A percentile compares a stretch with the other conserved stretches of the same genome.
Evolutionary conservation across 208 protist species (phyloP).

Genomic region (Leishmania arabica): DNA sequence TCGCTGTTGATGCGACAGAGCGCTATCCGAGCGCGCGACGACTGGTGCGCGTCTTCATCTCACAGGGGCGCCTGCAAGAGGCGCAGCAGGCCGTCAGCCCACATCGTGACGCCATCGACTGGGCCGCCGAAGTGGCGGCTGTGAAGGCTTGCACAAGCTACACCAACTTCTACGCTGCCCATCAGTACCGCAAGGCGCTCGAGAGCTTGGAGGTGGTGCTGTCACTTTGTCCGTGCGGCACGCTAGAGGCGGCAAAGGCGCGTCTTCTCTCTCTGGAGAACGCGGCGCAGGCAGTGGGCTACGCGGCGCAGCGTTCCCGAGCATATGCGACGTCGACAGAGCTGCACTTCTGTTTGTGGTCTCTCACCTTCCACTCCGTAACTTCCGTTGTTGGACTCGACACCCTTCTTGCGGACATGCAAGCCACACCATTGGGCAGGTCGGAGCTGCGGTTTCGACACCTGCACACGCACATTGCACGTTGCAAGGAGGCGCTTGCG

Average conservation of each 20-base stretch:
- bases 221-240: conserved; percentile 45
- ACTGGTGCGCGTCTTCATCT: conserved; percentile 40
- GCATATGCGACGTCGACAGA: conserved; percentile 44
- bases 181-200: conserved; percentile 48
- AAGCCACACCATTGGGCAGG: conserved; percentile 21
- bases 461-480: conserved; percentile 25
- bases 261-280: conserved; percentile 48
- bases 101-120: conserved; percentile 29
- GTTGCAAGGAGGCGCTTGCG: conserved; percentile 23
- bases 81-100: conserved; percentile 33
- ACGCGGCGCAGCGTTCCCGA: conserved; percentile 26
- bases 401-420: conserved; percentile 32
- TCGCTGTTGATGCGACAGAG: conserved; percentile 34
- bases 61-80: conserved; percentile 27
- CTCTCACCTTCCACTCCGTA: conserved; percentile 54
- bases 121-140: conserved; percentile 35
- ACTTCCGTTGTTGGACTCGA: conserved; percentile 31
- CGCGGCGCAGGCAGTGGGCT: conserved; percentile 28
- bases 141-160: conserved; percentile 51
- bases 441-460: conserved; percentile 47
- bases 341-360: conserved; percentile 42
- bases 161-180: conserved; percentile 35
- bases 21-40: conserved; percentile 46
- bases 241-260: conserved; percentile 55
- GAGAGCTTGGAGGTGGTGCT: conserved; percentile 48